Conservation (phyloP, 148 eudicot species). For the Persicaria tinctoria region DNA sequence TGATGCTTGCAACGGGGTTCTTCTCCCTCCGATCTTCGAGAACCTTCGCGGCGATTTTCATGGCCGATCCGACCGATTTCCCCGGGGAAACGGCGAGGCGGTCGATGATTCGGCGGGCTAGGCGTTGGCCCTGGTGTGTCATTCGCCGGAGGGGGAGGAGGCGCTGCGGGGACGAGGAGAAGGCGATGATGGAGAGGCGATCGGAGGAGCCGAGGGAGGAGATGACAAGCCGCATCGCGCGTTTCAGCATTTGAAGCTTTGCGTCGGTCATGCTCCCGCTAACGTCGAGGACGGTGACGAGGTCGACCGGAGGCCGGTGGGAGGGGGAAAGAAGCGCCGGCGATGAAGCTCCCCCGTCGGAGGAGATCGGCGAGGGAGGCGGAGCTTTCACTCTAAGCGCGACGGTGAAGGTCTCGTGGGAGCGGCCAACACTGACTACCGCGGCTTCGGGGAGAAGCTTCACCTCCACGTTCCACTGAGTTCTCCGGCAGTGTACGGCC, state of each 20-base stretch:
- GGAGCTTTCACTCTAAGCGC: slow-evolving; percentile 58
- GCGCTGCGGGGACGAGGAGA: slow-evolving; percentile 53
- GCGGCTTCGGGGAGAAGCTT: slow-evolving; percentile 61
- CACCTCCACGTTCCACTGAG: slow-evolving; percentile 32
- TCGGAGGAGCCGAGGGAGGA: slow-evolving; percentile 73
- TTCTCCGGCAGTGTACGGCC: not conserved
- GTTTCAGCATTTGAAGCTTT: slow-evolving; percentile 67
- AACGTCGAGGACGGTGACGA: slow-evolving; percentile 64
- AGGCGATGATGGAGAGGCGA: slow-evolving; percentile 59
- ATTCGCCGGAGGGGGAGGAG: slow-evolving; percentile 57
- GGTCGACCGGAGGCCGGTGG: slow-evolving; percentile 52
- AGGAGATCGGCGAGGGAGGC: slow-evolving; percentile 19
- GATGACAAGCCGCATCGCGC: slow-evolving; percentile 74
- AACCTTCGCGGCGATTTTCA: slow-evolving; percentile 52
- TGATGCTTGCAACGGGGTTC: slow-evolving; percentile 71
- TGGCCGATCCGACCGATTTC: slow-evolving; percentile 42
- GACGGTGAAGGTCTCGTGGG: slow-evolving; percentile 58
- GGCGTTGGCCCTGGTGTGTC: slow-evolving; percentile 65
- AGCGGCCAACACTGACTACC: slow-evolving; percentile 48
- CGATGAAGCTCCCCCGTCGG: not conserved
- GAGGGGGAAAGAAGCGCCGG: not conserved
- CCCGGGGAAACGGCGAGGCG: slow-evolving; percentile 48
- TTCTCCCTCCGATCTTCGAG: slow-evolving; percentile 76
- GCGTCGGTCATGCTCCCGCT: slow-evolving; percentile 47
- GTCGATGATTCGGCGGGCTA: slow-evolving; percentile 61